Evolutionary conservation across 164 flowering plant genomes (phyloP).

Genomic region (Hamamelis virginiana): DNA sequence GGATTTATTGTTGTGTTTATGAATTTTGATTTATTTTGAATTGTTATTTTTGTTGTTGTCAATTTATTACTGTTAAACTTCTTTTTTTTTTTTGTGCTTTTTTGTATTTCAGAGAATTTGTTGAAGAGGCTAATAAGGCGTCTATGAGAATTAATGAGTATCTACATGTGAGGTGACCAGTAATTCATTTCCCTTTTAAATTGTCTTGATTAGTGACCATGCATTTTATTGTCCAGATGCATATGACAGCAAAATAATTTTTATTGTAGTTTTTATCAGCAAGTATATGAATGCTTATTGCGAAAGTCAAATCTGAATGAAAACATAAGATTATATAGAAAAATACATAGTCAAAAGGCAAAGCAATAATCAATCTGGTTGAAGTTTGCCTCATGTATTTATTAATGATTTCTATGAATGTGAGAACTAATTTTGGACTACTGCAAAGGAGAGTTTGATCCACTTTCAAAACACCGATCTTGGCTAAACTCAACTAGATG

Average conservation of each 20-base stretch:
- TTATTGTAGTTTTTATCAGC: neutral
- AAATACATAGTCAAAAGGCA: neutral
- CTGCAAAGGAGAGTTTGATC: no score
- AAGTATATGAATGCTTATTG: neutral
- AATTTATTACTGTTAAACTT: neutral
- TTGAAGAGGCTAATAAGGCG: constrained; percentile 85
- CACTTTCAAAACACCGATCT: no score
- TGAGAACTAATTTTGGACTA: no score
- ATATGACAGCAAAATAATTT: neutral
- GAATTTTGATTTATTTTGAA: neutral
- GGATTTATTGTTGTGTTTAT: neutral
- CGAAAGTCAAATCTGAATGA: neutral
- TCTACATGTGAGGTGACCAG: constrained; percentile 88
- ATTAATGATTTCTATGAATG: no score
- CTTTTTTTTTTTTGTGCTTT: neutral
- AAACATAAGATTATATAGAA: neutral
- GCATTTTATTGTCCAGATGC: neutral
- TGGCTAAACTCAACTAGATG: no score
- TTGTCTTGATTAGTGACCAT: neutral
- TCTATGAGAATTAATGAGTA: constrained; percentile 78
- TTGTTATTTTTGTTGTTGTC: neutral
- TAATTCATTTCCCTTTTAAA: constrained; percentile 10
- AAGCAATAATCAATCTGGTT: neutral
- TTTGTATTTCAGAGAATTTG: constrained; percentile 62
- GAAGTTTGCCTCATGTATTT: neutral